Evolutionary conservation across 1,284 basidiomycete genomes (phyloP).

Genomic region (Blastosporella zonata): DNA sequence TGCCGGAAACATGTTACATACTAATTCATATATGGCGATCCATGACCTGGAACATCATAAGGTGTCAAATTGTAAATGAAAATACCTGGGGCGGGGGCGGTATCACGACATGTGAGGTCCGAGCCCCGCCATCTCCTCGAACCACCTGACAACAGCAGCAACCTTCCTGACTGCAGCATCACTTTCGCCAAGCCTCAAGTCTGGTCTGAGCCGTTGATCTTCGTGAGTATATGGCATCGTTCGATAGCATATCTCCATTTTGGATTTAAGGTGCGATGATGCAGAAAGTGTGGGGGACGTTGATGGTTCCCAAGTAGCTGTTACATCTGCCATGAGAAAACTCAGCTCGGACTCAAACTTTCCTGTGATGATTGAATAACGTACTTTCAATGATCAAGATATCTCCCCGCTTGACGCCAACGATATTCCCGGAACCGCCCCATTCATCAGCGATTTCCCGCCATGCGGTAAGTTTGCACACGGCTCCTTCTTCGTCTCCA

Average conservation of each 20-base stretch:
- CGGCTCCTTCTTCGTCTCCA: slow-evolving; percentile 60
- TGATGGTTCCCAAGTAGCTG: slow-evolving; percentile 39
- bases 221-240: slow-evolving; percentile 64
- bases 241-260: slow-evolving; percentile 67
- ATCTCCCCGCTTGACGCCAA: slow-evolving; percentile 62
- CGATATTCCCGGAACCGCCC: slow-evolving; percentile 45
- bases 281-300: slow-evolving; percentile 52
- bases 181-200: slow-evolving; percentile 64
- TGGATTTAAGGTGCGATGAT: slow-evolving; percentile 59
- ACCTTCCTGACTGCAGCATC: slow-evolving; percentile 68
- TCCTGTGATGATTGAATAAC: slow-evolving; percentile 22
- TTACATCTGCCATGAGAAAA: slow-evolving; percentile 43
- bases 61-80: too few species aligned
- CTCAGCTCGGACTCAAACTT: not conserved
- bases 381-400: slow-evolving; percentile 63
- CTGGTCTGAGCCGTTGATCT: slow-evolving; percentile 62
- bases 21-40: too few species aligned
- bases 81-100: too few species aligned
- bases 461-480: slow-evolving; percentile 74
- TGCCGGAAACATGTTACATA: too few species aligned
- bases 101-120: not conserved
- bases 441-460: slow-evolving; percentile 67
- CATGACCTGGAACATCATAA: too few species aligned
- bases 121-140: slow-evolving; percentile 63
- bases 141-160: slow-evolving; percentile 64